A percentile compares a stretch with the other conserved stretches of the same genome.
Evolutionary conservation across 176 grass and related monocot species (phyloP).

Genomic region (Zoysia pacifica): DNA sequence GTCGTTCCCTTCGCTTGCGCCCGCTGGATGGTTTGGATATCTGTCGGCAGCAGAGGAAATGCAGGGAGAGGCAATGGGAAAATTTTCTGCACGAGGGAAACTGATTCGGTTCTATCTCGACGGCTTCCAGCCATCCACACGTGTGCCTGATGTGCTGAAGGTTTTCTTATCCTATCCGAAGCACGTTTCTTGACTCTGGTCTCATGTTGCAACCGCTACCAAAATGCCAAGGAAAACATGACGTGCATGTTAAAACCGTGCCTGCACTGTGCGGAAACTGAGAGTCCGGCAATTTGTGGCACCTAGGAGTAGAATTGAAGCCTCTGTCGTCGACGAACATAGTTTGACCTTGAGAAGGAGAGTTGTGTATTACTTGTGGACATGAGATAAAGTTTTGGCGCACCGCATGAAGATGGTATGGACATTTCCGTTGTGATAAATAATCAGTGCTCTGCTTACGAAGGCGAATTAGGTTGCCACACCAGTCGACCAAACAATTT

Average conservation of each 20-base stretch:
- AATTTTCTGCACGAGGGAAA: background rate
- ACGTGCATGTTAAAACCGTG: constrained; percentile 9
- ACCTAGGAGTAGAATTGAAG: background rate
- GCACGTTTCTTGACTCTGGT: constrained; percentile 7
- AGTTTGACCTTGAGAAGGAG: background rate
- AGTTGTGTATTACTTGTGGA: background rate
- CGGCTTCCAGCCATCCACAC: background rate
- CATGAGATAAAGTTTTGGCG: background rate
- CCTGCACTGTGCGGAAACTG: background rate
- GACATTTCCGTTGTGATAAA: too few species aligned
- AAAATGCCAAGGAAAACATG: background rate
- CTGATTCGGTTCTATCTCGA: background rate
- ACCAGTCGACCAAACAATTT: constrained; percentile 24
- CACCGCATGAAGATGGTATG: too few species aligned
- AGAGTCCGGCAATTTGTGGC: background rate
- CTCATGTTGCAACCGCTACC: background rate
- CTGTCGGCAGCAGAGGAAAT: too few species aligned
- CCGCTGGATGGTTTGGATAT: background rate
- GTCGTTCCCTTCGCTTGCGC: background rate
- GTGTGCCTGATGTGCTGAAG: constrained; percentile 4
- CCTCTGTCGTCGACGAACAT: background rate
- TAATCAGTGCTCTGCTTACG: too few species aligned
- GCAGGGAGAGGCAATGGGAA: too few species aligned
- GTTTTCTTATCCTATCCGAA: background rate
- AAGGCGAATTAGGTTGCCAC: too few species aligned